Conservation (phyloP, 116 monocot genomes). For the Trichopus zeylanicus region DNA sequence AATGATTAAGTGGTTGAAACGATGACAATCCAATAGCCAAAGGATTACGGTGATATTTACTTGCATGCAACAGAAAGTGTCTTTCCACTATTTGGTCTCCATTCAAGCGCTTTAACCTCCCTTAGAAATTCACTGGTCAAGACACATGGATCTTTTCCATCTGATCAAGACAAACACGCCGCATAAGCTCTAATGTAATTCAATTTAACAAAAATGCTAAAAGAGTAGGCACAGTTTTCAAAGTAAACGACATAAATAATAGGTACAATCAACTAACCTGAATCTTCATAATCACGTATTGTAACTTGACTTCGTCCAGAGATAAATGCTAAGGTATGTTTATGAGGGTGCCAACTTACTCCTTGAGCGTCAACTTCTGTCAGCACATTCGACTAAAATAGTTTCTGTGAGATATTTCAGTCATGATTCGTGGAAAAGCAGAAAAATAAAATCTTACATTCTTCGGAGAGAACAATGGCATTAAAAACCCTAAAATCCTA, state of each 20-base stretch:
- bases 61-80: slow-evolving; percentile 77
- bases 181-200: not conserved
- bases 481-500: slow-evolving; percentile 29
- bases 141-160: slow-evolving; percentile 62
- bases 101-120: slow-evolving; percentile 60
- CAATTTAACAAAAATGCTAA: not conserved
- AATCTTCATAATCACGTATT: slow-evolving; percentile 69
- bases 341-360: slow-evolving; percentile 77
- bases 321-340: slow-evolving; percentile 82
- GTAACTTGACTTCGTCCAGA: slow-evolving; percentile 85
- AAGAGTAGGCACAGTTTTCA: not conserved
- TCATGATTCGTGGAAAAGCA: not conserved
- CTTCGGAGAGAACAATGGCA: slow-evolving; percentile 22
- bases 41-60: slow-evolving; percentile 25
- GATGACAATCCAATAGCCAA: slow-evolving; percentile 1
- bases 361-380: slow-evolving; percentile 48
- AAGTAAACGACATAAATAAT: not conserved
- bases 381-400: slow-evolving; percentile 39
- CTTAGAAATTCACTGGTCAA: slow-evolving; percentile 74
- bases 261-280: slow-evolving; percentile 39
- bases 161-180: slow-evolving; percentile 20
- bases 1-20: not conserved
- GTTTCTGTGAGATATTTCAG: not conserved
- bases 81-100: slow-evolving; percentile 96
- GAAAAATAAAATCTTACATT: slow-evolving; percentile 27